These are phyloP conservation scores for Corylus avellana DNA, from an alignment of 306 rosid genomes.

Conservation along the genomic window DNA sequence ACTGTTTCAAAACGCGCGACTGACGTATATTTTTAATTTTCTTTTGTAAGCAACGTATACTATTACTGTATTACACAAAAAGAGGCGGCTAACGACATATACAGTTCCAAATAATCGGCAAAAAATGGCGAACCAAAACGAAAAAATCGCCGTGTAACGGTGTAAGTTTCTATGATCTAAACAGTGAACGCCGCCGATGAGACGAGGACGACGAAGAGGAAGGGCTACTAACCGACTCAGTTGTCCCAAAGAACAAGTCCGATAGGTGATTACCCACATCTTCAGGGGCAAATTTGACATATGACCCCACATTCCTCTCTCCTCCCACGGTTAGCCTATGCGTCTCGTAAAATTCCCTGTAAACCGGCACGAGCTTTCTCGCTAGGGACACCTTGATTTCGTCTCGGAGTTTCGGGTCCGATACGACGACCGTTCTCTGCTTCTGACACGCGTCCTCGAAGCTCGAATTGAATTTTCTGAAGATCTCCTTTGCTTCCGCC, in stretches of 20 bases:
- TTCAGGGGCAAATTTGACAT: constrained; percentile 52
- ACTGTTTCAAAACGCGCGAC: not conserved
- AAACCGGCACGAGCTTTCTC: constrained; percentile 39
- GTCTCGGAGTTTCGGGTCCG: constrained; percentile 49
- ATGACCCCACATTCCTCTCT: constrained; percentile 5
- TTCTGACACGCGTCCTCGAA: constrained; percentile 52
- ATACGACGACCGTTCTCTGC: constrained; percentile 43
- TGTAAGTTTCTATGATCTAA: not conserved
- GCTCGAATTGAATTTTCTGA: constrained; percentile 50
- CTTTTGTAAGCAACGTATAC: no score
- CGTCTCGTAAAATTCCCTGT: constrained; percentile 45
- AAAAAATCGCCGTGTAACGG: constrained; percentile 1
- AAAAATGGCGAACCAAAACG: not conserved
- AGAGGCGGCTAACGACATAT: not conserved
- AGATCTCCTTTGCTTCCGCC: constrained; percentile 47
- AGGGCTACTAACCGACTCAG: constrained; percentile 13
- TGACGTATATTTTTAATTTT: no score
- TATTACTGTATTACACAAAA: no score
- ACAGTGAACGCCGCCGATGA: constrained; percentile 21
- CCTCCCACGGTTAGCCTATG: constrained; percentile 33
- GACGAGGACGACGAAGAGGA: constrained; percentile 31
- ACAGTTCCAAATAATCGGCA: not conserved
- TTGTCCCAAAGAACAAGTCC: constrained; percentile 42
- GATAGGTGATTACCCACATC: constrained; percentile 54
- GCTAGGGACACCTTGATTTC: constrained; percentile 48